Conservation (phyloP, 2,329 filamentous ascomycete species). For the Seiridium cupressi region DNA sequence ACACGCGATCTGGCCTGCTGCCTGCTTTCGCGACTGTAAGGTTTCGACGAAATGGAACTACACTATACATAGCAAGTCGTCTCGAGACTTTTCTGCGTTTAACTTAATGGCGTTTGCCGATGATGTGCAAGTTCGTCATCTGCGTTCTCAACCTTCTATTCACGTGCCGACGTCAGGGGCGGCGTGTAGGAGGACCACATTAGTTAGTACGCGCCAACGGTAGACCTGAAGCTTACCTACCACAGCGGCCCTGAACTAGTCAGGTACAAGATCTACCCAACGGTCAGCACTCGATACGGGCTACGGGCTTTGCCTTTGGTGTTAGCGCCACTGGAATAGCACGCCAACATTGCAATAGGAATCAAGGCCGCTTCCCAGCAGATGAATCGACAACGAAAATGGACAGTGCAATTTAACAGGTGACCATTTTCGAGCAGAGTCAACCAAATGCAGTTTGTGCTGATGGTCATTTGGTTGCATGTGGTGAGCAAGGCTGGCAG, state of each 20-base stretch:
- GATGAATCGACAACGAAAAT: background rate
- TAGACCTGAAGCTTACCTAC: background rate
- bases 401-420: background rate
- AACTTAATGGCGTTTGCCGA: too few species aligned
- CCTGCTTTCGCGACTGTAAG: too few species aligned
- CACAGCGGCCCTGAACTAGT: constrained; percentile 6
- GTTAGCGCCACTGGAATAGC: background rate
- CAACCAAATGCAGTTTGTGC: background rate
- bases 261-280: constrained; percentile 4
- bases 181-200: background rate
- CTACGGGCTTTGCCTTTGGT: background rate
- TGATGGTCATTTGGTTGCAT: background rate
- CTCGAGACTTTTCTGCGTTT: too few species aligned
- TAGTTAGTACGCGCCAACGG: background rate
- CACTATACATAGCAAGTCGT: too few species aligned
- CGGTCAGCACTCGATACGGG: background rate
- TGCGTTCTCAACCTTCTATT: background rate
- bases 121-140: background rate
- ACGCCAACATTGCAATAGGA: background rate
- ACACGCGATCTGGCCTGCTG: too few species aligned
- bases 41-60: too few species aligned
- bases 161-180: background rate
- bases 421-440: background rate
- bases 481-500: background rate
- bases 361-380: background rate